Evolutionary conservation across 1,284 basidiomycete species (phyloP), one percentile per base, ranked within the genome.

Genomic region (Malassezia arunalokei): DNA sequence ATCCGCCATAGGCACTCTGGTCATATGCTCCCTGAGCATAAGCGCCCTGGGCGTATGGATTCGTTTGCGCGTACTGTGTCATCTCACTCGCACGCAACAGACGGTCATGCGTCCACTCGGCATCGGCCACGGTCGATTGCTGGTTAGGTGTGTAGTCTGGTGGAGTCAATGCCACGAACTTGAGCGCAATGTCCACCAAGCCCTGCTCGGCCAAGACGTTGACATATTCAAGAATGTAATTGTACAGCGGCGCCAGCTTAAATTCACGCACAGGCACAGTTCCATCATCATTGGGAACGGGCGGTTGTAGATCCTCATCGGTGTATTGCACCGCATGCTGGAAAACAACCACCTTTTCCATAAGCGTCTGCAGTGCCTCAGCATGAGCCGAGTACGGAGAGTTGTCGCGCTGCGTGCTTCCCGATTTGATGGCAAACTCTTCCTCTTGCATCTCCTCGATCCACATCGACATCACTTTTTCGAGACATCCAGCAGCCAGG

Each of bases 331-430:
- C 87, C 0, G 92, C 92, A 50, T 82, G 80, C 58, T 87, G 83
- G 81, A 98, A 98, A 38, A 94, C 83, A 1, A 87, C 84, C 39
- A 96, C 89, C 76, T 98, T 98, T 75, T 98, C 92, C 68, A 96
- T 82, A 76, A 98, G 92, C 0, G 85, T 85, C 75, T 96, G 90
- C 31, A 98, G 76, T 1, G 91, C 89, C 43, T 83, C 80, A 0
- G 85, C 88, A 66, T 92, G 90, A 0, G 86, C 84, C 7, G 87
- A 83, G 73, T 91, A 95, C 44, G 56, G 60, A 35, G 51, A 65
- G 14, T 64, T 63, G 24, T 57, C 46, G 38, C 52, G 17, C 12
- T 57, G 54, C 24, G 40, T 47, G 42, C 47, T 48, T 27, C 42
- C 55, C 48, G 59, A 44, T n/a, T 57, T 55, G 24, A 69, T 49